Percentiles rank a stretch among this genome's conserved stretches.
Evolutionary conservation across 2,329 filamentous ascomycete species (phyloP).

Genomic region (Stachybotrys chlorohalonatus): DNA sequence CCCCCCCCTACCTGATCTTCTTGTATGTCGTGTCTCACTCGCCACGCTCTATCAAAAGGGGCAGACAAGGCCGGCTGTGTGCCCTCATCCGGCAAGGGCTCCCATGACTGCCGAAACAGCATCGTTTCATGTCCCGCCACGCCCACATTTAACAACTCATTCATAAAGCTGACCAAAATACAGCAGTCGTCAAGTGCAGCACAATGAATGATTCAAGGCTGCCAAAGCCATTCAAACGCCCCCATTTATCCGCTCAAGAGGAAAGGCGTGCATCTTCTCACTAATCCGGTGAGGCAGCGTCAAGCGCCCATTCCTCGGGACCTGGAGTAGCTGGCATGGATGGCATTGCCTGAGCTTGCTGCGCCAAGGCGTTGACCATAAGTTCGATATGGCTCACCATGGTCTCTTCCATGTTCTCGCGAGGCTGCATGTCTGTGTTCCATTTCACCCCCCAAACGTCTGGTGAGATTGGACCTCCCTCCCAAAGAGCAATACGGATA

Average conservation of each 20-base stretch:
- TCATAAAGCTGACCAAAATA: too few species aligned
- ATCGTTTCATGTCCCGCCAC: not conserved
- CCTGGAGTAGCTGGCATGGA: conserved; percentile 13
- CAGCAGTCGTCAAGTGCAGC: too few species aligned
- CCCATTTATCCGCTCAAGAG: too few species aligned
- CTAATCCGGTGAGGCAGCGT: not conserved
- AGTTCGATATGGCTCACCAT: conserved; percentile 31
- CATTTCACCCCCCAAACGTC: conserved; percentile 49
- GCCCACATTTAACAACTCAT: too few species aligned
- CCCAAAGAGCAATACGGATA: conserved; percentile 48
- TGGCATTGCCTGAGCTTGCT: conserved; percentile 18
- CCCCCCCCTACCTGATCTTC: too few species aligned
- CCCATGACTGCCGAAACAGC: not conserved
- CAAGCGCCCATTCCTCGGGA: not conserved
- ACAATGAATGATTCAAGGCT: too few species aligned
- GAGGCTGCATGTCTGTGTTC: conserved; percentile 28
- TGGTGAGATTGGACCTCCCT: conserved; percentile 41
- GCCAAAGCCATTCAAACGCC: too few species aligned
- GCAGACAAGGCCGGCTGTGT: not conserved
- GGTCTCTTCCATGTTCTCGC: conserved; percentile 22
- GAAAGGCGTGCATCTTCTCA: not conserved
- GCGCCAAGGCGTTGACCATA: conserved; percentile 26
- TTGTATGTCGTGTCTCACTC: too few species aligned
- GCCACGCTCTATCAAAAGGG: not conserved
- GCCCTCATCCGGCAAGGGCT: not conserved